A percentile compares a stretch with the other conserved stretches of the same genome.
These are phyloP conservation scores for Pestalotiopsis sp. DNA, from an alignment of 2,329 filamentous ascomycete species.

Conservation along the genomic window DNA sequence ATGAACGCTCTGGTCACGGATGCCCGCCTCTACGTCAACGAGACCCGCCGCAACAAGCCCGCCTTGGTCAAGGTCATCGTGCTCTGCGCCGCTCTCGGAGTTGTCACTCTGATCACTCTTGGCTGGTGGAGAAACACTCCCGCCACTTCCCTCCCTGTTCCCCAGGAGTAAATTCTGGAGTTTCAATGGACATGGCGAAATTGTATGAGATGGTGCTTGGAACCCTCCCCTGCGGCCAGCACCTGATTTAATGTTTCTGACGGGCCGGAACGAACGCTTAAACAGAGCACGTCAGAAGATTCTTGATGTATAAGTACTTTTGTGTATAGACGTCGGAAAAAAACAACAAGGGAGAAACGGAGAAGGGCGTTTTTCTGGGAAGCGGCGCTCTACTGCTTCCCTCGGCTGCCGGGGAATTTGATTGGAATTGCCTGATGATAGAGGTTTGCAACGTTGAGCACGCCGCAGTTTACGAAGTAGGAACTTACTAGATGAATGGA, in stretches of 20 bases:
- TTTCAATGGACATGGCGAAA: not conserved
- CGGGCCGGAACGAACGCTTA: not conserved
- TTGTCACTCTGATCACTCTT: not conserved
- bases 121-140: constrained; percentile 9
- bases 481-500: not conserved
- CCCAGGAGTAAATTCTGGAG: not conserved
- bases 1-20: constrained; percentile 25
- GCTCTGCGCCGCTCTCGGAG: constrained; percentile 16
- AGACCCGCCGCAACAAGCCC: constrained; percentile 22
- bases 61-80: constrained; percentile 20
- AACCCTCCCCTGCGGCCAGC: not conserved
- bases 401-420: not conserved
- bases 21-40: constrained; percentile 17
- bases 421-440: not conserved
- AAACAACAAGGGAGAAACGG: not conserved
- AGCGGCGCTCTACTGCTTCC: not conserved
- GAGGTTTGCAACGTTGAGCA: not conserved
- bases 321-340: constrained; percentile 8
- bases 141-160: constrained; percentile 1
- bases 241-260: not conserved
- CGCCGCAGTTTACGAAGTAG: not conserved
- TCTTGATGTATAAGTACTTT: constrained; percentile 2
- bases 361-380: constrained; percentile 1
- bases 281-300: not conserved
- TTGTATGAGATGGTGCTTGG: not conserved